Evolutionary conservation across 768 basidiomycete genomes (phyloP), one percentile per base, ranked within the genome.

Genomic region (Astraeus odoratus): DNA sequence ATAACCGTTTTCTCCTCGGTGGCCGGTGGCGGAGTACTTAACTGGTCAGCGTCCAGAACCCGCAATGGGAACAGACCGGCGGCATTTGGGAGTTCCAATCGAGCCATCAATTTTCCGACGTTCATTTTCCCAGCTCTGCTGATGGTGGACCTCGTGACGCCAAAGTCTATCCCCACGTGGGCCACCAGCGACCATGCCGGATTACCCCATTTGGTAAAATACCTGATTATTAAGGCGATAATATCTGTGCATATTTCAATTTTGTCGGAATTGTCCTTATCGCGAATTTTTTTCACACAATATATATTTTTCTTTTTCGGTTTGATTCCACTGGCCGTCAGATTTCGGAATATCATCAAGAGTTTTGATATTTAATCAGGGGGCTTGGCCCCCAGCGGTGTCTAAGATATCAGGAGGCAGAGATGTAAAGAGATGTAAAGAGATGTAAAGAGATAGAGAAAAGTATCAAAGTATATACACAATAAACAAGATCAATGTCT

Each of bases 141-240:
- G 23, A 19, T 31, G 42, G 43, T 18, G 23, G 13, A 46, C 48
- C 48, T 49, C 39, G 24, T 47, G 48, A 49, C 22, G 20, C 27
- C 39, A 40, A 46, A 49, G 48, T 47, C 46, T 49, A 41, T 31
- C 29, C 16, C 23, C 49, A 37, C 49, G 40, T 50, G 49, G 34
- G n/a, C 27, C 25, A 8, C 29, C 27, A 36, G 25, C 30, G 36
- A 42, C 38, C 48, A 49, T 44, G 15, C n/a, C 19, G 33, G 12
- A 31, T 51, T 36, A 39, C 47, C 26, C 16, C 37, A 39, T 39
- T 24, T 39, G 37, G 37, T 16, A 35, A 35, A 16, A n/a, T 16
- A 35, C 19, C 33, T 19, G 33, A 34, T 20, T 25, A 39, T 25
- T 22, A 37, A 19, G 36, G 20, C 20, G 20, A 10, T 20, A 6